Evolutionary conservation across 192 early-diverging fungal species (phyloP).

Genomic region (Podochytrium sp.): DNA sequence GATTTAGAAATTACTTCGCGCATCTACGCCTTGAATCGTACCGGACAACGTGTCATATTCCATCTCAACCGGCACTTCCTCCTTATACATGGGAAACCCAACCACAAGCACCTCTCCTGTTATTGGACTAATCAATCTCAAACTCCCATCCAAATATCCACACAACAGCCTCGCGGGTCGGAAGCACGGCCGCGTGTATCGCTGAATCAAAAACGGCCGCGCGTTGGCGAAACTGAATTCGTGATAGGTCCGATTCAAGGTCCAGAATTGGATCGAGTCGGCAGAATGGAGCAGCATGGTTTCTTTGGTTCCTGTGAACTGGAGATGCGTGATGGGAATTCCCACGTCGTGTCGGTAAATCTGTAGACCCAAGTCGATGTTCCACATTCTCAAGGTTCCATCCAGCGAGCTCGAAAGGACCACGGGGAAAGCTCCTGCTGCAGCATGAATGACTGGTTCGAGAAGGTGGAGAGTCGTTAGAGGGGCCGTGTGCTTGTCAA

Average conservation of each 20-base stretch:
- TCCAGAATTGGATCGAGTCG: constrained; percentile 38
- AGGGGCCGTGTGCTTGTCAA: constrained; percentile 45
- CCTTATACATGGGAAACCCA: constrained; percentile 42
- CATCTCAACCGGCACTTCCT: constrained; percentile 13
- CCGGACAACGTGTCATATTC: constrained; percentile 23
- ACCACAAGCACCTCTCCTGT: constrained; percentile 28
- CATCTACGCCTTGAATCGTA: no score
- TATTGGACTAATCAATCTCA: constrained; percentile 36
- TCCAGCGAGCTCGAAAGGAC: constrained; percentile 49
- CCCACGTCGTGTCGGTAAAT: constrained; percentile 40
- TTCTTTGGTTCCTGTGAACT: constrained; percentile 38
- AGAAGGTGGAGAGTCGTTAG: constrained; percentile 42
- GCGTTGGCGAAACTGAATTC: constrained; percentile 29
- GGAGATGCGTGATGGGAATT: constrained; percentile 35
- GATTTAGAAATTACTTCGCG: no score
- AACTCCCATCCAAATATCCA: constrained; percentile 27
- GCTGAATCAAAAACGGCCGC: constrained; percentile 9
- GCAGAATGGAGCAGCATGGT: constrained; percentile 30
- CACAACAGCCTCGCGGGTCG: constrained; percentile 21
- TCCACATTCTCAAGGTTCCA: constrained; percentile 51
- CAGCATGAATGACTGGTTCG: constrained; percentile 40
- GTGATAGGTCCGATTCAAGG: constrained; percentile 39
- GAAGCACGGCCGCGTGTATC: background rate
- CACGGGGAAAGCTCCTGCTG: constrained; percentile 35
- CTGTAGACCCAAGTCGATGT: constrained; percentile 46